phyloP scores from a whole-genome alignment of 2,329 filamentous ascomycete species.

The Ceratocystis ficicola region DNA sequence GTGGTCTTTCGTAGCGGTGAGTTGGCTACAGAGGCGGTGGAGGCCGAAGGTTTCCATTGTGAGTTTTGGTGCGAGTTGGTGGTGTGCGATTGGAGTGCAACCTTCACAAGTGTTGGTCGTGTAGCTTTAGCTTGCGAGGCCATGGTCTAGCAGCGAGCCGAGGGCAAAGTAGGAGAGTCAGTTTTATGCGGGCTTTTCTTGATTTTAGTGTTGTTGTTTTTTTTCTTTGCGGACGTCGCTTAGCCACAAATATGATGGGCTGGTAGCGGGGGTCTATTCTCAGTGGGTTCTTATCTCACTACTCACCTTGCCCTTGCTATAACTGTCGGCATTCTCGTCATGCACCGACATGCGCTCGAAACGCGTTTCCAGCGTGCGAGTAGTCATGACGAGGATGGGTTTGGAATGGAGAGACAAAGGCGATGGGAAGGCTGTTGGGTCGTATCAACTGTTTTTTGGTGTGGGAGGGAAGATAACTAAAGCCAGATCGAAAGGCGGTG shows the following conservation, averaged over 20 bases:
- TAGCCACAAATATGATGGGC: constrained; percentile 6
- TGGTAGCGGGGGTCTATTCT: background rate
- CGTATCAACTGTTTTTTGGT: background rate
- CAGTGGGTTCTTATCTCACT: background rate
- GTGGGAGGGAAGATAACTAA: background rate
- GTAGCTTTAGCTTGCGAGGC: constrained; percentile 21
- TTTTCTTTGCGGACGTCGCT: background rate
- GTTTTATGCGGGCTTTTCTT: background rate
- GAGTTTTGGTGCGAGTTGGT: constrained; percentile 43
- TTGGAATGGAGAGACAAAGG: background rate
- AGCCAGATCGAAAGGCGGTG: constrained; percentile 12
- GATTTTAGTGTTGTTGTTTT: constrained; percentile 4
- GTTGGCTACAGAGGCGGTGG: background rate
- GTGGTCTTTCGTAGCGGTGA: constrained; percentile 14
- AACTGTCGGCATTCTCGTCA: constrained; percentile 64
- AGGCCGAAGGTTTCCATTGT: constrained; percentile 19
- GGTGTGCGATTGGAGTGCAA: constrained; percentile 69
- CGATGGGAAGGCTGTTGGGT: background rate
- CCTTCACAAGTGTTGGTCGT: constrained; percentile 71
- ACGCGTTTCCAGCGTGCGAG: constrained; percentile 67
- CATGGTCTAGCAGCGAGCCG: constrained; percentile 15
- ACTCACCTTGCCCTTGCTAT: constrained; percentile 66
- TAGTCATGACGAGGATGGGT: constrained; percentile 42
- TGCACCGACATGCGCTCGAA: constrained; percentile 83
- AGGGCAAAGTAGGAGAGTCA: background rate